phyloP scores from a whole-genome alignment of 176 grass and related monocot genomes.

The Musa schizocarpa region DNA sequence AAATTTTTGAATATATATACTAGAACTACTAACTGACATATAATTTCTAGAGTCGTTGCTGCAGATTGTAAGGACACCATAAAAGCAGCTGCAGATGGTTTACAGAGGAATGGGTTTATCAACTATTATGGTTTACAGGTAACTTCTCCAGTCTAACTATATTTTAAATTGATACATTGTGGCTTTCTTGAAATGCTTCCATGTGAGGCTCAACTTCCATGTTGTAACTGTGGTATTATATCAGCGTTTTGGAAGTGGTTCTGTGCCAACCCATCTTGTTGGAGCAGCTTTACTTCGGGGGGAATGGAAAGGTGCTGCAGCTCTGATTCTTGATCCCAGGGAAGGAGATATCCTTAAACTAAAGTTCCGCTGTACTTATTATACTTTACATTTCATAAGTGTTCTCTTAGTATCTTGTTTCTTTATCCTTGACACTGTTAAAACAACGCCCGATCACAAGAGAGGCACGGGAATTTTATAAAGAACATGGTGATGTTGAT shows the following conservation, averaged over 20 bases:
- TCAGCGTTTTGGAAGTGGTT: slow-evolving; percentile 95
- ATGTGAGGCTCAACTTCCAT: not conserved
- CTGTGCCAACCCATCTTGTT: slow-evolving; percentile 89
- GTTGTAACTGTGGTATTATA: slow-evolving; percentile 7
- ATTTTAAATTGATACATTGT: not conserved
- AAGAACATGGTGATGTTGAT: slow-evolving; percentile 77
- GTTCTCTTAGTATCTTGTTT: slow-evolving; percentile 27
- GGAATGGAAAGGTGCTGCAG: slow-evolving; percentile 82
- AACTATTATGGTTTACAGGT: slow-evolving; percentile 98
- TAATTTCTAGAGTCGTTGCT: slow-evolving; percentile 51
- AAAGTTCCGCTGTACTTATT: not conserved
- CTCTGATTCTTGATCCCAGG: slow-evolving; percentile 93
- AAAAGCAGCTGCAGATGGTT: slow-evolving; percentile 53
- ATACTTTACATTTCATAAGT: slow-evolving; percentile 20
- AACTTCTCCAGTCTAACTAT: not conserved
- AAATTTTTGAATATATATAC: slow-evolving; percentile 15
- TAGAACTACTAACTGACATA: slow-evolving; percentile 17
- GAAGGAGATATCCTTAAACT: slow-evolving; percentile 98
- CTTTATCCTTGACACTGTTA: slow-evolving; percentile 36
- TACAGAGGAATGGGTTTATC: slow-evolving; percentile 85
- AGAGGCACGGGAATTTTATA: slow-evolving; percentile 69
- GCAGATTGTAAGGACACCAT: slow-evolving; percentile 73
- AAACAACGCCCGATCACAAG: slow-evolving; percentile 71
- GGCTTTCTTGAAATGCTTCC: not conserved
- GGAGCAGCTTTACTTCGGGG: slow-evolving; percentile 81